Evolutionary conservation across 768 basidiomycete genomes (phyloP), one percentile per base, ranked within the genome.

Genomic region (Boletus barrowsii): DNA sequence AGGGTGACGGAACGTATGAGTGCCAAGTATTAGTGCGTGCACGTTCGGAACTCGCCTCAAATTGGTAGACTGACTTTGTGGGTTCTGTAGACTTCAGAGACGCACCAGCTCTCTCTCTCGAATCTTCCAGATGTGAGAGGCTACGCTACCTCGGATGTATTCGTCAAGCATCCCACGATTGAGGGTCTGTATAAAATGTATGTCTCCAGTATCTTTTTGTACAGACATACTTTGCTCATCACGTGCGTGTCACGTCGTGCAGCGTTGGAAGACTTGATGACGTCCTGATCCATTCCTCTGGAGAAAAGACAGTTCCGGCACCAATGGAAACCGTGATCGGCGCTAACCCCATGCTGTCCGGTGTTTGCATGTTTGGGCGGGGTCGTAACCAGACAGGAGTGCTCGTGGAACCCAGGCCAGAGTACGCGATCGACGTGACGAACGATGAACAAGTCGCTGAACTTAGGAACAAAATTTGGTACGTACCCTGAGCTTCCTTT

Each of bases 1-100:
- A 74, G 41, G 72, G 60, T 0, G 74, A 76, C 22, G 72, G 65
- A 3, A 74, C 69, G 1, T 76, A 62, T 33, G 76, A 77, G 45
- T 72, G 67, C 29, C 74, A 76, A 26, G 49, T 74, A 11, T 49
- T 76, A 61, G 76, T 78, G 17, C 45, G 63, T 37, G 10, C 24
- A 6, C 33, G 6, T 29, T 29, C 0, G 33, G 14, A 35, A 35
- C 0, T 13, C 14, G 33, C 11, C 4, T 14, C n/a, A n/a, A n/a
- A n/a, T 14, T 13, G 33, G 33, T 10, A 35, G 9, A 39, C 9
- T 9, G 17, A 39, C 37, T 15, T 39, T 5, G 33, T 5, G 10
- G 13, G 6, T 35, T 10, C 2, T 32, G 13, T 7, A 51, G 45
- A 47, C 37, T 1, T 46, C 44, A 18, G 20, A 37, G 18, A 47